A percentile compares a stretch with the other conserved stretches of the same genome.
phyloP scores from a whole-genome alignment of 495 filamentous ascomycete species.

The Jackrogersella multiformis region DNA sequence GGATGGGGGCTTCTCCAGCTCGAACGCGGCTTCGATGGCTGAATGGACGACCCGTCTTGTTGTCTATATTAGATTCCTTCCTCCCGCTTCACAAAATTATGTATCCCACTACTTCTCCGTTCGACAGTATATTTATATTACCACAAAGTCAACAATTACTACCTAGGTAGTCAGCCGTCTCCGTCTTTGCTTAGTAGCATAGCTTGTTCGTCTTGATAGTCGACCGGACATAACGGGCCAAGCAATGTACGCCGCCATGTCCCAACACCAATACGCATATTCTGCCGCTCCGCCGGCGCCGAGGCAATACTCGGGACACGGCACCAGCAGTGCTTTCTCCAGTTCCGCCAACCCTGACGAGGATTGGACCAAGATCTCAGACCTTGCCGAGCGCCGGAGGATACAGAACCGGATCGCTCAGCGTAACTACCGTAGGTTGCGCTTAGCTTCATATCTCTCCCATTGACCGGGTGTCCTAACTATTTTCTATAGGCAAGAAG shows the following conservation, averaged over 20 bases:
- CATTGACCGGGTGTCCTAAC: constrained; percentile 24
- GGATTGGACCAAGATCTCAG: constrained; percentile 99
- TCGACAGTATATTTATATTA: constrained; percentile 22
- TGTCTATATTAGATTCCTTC: constrained; percentile 43
- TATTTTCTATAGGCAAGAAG: constrained; percentile 83
- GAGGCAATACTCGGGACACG: constrained; percentile 72
- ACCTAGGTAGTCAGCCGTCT: too few relatives aligned
- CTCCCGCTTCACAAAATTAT: constrained; percentile 28
- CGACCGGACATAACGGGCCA: neutral
- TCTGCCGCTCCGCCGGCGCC: constrained; percentile 53
- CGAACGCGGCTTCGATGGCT: constrained; percentile 35
- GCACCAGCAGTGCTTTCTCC: constrained; percentile 95
- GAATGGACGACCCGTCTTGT: constrained; percentile 23
- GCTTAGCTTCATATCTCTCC: neutral
- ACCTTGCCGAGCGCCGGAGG: constrained; percentile 89
- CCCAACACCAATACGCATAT: constrained; percentile 56
- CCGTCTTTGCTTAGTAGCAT: neutral
- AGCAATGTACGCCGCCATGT: constrained; percentile 57
- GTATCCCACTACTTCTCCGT: constrained; percentile 39
- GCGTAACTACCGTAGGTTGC: constrained; percentile 92
- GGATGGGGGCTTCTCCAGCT: constrained; percentile 30
- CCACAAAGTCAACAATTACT: constrained; percentile 27
- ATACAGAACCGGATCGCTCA: constrained; percentile 99
- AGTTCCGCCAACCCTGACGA: constrained; percentile 95
- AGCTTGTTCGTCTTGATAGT: neutral